Conservation (phyloP, 257 asterid genomes). For the Cinchona pubescens region DNA sequence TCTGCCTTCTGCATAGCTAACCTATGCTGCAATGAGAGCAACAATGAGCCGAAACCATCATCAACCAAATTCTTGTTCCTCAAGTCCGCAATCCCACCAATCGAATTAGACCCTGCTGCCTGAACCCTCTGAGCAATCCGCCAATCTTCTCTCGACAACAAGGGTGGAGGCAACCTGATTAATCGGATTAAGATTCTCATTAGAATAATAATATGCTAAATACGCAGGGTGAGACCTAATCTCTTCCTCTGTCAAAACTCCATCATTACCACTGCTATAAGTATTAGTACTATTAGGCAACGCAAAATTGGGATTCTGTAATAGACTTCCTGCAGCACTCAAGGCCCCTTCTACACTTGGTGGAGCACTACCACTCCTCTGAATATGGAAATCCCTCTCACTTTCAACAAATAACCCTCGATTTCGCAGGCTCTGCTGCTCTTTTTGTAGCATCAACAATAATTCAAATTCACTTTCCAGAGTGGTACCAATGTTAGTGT, state of each 20-base stretch:
- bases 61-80: slow-evolving; percentile 30
- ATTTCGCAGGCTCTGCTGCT: slow-evolving; percentile 38
- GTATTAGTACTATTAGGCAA: slow-evolving; percentile 17
- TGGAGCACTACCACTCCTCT: slow-evolving; percentile 82
- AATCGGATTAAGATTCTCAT: slow-evolving; percentile 75
- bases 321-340: slow-evolving; percentile 48
- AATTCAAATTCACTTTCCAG: slow-evolving; percentile 62
- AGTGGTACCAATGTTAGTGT: slow-evolving; percentile 29
- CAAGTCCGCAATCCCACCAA: slow-evolving; percentile 33
- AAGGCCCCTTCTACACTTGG: slow-evolving; percentile 77
- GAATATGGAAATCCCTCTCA: slow-evolving; percentile 49
- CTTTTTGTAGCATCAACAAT: slow-evolving; percentile 36
- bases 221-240: slow-evolving; percentile 73
- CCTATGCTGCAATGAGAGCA: slow-evolving; percentile 48
- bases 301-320: slow-evolving; percentile 35
- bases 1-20: slow-evolving; percentile 47
- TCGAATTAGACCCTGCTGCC: slow-evolving; percentile 49
- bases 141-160: slow-evolving; percentile 84
- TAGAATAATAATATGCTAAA: slow-evolving; percentile 70
- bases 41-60: slow-evolving; percentile 36
- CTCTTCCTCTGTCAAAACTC: slow-evolving; percentile 55
- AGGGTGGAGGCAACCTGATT: slow-evolving; percentile 82
- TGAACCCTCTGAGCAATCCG: slow-evolving; percentile 63
- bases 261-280: slow-evolving; percentile 20
- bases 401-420: slow-evolving; percentile 41